phyloP scores from a whole-genome alignment of 2,329 filamentous ascomycete genomes.

The Amauroascus verrucosus region DNA sequence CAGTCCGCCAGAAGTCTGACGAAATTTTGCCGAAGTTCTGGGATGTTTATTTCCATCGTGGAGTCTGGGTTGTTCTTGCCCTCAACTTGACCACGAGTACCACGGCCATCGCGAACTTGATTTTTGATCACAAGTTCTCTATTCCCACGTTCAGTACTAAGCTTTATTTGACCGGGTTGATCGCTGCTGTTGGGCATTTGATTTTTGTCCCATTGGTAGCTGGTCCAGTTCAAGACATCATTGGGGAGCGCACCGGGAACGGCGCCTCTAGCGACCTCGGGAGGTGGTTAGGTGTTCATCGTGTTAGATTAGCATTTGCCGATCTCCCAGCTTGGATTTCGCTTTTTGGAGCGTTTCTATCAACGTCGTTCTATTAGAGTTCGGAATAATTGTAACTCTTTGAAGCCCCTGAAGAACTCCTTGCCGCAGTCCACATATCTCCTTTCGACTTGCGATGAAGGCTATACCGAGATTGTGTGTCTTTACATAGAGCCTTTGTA shows the following conservation, averaged over 20 bases:
- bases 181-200: constrained; percentile 14
- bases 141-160: constrained; percentile 11
- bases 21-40: constrained; percentile 39
- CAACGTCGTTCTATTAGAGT: constrained; percentile 1
- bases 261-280: constrained; percentile 12
- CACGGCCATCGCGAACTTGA: constrained; percentile 13
- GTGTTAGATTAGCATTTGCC: constrained; percentile 13
- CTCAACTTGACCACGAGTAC: constrained; percentile 13
- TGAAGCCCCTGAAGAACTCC: background rate
- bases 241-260: constrained; percentile 8
- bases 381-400: background rate
- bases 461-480: no score
- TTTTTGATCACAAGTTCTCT: constrained; percentile 1
- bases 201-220: constrained; percentile 16
- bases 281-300: constrained; percentile 16
- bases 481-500: no score
- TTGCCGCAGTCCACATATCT: background rate
- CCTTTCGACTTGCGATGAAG: background rate
- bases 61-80: constrained; percentile 19
- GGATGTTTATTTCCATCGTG: constrained; percentile 32
- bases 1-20: constrained; percentile 17
- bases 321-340: constrained; percentile 16
- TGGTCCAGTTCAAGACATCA: constrained; percentile 13
- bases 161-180: constrained; percentile 15
- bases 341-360: constrained; percentile 13